Conservation (phyloP, 2,329 filamentous ascomycete species). For the Trichoderma pleuroti region DNA sequence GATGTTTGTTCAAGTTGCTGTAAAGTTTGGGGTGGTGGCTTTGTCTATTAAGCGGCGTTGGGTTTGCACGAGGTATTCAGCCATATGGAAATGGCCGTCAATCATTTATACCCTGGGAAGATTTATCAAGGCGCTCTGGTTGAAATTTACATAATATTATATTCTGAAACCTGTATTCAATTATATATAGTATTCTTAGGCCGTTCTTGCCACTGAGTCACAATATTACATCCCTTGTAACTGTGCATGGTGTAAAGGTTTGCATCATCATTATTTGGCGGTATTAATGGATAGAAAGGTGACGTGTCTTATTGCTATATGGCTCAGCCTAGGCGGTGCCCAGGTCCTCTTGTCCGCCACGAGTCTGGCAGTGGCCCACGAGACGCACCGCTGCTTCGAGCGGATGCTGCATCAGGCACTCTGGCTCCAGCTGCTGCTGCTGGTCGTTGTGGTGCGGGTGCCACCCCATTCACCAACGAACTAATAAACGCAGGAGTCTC, state of each 20-base stretch:
- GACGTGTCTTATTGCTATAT: neutral
- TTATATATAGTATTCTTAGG: neutral
- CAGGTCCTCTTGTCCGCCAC: constrained; percentile 61
- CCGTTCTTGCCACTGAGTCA: neutral
- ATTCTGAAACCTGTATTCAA: neutral
- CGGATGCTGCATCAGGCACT: constrained; percentile 34
- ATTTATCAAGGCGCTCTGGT: neutral
- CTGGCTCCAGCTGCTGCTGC: neutral
- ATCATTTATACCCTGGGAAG: constrained; percentile 8
- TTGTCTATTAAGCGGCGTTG: neutral
- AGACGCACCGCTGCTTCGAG: constrained; percentile 40
- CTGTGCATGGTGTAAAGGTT: neutral
- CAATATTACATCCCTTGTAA: neutral
- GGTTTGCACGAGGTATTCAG: constrained; percentile 3
- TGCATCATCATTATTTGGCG: neutral
- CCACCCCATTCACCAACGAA: constrained; percentile 37
- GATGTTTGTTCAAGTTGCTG: neutral
- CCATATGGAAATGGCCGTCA: neutral
- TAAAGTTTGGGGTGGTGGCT: neutral
- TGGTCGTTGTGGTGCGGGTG: neutral
- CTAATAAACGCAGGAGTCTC: constrained; percentile 70
- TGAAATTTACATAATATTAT: neutral
- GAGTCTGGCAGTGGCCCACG: constrained; percentile 56
- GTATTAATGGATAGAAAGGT: neutral
- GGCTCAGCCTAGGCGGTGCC: constrained; percentile 57